phyloP scores from a whole-genome alignment of 2,329 filamentous ascomycete genomes.

The Fusarium nematophilum region DNA sequence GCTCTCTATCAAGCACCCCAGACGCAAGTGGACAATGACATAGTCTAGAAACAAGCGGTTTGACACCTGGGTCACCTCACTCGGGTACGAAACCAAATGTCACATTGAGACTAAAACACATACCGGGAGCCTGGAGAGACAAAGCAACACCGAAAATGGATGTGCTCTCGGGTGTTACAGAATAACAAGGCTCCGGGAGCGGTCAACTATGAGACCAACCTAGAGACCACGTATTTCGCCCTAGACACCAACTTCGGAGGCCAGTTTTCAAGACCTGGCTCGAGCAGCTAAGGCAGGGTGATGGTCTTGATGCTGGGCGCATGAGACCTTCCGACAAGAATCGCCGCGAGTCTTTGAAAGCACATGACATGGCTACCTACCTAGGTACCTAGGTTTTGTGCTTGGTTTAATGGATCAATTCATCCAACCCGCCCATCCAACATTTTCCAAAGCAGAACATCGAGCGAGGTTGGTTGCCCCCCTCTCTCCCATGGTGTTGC shows the following conservation, averaged over 20 bases:
- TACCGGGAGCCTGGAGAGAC: constrained; percentile 37
- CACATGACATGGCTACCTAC: not conserved
- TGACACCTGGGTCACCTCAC: constrained; percentile 1
- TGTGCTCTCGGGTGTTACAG: constrained; percentile 22
- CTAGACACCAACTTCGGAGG: constrained; percentile 33
- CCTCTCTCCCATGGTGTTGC: constrained; percentile 23
- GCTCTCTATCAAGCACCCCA: no score
- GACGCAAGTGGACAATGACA: not conserved
- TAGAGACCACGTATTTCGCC: constrained; percentile 1
- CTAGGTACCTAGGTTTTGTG: constrained; percentile 22
- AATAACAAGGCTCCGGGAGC: constrained; percentile 10
- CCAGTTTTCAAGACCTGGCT: constrained; percentile 19
- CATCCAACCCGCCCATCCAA: constrained; percentile 15
- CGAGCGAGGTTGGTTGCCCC: constrained; percentile 7
- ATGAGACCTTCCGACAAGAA: not conserved
- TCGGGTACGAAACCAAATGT: constrained; percentile 9
- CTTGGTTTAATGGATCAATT: constrained; percentile 4
- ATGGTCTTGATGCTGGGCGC: constrained; percentile 7
- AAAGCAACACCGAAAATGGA: constrained; percentile 23
- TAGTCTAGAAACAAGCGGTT: not conserved
- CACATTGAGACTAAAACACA: constrained; percentile 22
- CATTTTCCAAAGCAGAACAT: constrained; percentile 11
- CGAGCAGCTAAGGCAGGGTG: constrained; percentile 8
- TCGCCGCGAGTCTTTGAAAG: constrained; percentile 7
- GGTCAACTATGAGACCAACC: constrained; percentile 7